A percentile compares a stretch with the other conserved stretches of the same genome.
Evolutionary conservation across 129 eudicot species (phyloP).

Genomic region (Tagetes erecta): DNA sequence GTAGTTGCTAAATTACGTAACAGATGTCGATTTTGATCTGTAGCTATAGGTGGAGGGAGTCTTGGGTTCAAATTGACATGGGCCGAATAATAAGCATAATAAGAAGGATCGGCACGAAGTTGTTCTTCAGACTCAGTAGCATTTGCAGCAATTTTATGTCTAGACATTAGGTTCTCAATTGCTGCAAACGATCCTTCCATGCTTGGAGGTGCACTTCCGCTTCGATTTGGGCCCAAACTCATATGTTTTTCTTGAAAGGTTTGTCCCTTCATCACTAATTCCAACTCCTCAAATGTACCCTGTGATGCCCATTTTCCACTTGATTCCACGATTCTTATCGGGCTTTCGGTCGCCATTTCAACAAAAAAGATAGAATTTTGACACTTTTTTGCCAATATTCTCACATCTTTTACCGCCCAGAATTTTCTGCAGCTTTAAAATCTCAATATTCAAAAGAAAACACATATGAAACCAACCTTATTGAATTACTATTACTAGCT

Average conservation of each 20-base stretch:
- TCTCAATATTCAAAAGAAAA: conserved; percentile 16
- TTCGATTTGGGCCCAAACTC: conserved; percentile 52
- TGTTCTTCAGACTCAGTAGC: conserved; percentile 42
- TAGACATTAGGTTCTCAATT: conserved; percentile 52
- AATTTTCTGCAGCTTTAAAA: conserved; percentile 18
- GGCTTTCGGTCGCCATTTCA: conserved; percentile 83
- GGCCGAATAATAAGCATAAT: conserved; percentile 44
- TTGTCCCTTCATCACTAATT: conserved; percentile 51
- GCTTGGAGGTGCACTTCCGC: conserved; percentile 88
- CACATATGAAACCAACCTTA: conserved; percentile 6
- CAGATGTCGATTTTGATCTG: conserved; percentile 45
- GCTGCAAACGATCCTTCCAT: conserved; percentile 87
- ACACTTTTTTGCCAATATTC: conserved; percentile 13
- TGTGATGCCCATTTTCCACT: conserved; percentile 55
- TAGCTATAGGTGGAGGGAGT: conserved; percentile 45
- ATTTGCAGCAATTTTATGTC: conserved; percentile 37
- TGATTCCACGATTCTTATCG: conserved; percentile 56
- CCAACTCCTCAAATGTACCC: conserved; percentile 56
- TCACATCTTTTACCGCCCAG: conserved; percentile 11
- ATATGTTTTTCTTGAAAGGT: conserved; percentile 50
- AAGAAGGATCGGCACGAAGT: conserved; percentile 52
- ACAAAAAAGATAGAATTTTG: conserved; percentile 17
- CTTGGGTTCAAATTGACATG: conserved; percentile 50
- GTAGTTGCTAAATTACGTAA: conserved; percentile 28
- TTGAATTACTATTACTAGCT: conserved; percentile 14